phyloP scores from a whole-genome alignment of 306 rosid genomes.

The Cicer judaicum region DNA sequence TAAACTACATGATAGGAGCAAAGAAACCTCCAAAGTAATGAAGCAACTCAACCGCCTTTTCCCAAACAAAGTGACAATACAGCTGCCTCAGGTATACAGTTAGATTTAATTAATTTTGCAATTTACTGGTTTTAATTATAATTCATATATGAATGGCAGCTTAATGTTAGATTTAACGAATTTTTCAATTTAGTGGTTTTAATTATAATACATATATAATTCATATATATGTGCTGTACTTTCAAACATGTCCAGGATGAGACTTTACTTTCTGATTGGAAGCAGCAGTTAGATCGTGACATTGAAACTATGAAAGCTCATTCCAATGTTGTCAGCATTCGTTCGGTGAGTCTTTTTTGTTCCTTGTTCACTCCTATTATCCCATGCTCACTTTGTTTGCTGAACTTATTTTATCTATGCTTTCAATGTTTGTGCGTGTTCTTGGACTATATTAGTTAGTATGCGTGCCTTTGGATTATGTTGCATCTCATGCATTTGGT shows the following conservation, averaged over 20 bases:
- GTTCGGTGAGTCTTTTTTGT: slow-evolving; percentile 62
- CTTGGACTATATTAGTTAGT: slow-evolving; percentile 22
- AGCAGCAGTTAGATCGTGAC: slow-evolving; percentile 84
- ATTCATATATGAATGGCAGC: slow-evolving; percentile 41
- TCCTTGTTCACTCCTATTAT: background rate
- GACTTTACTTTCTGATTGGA: slow-evolving; percentile 79
- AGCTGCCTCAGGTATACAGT: slow-evolving; percentile 79
- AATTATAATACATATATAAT: slow-evolving; percentile 19
- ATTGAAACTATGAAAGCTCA: slow-evolving; percentile 83
- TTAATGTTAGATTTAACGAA: slow-evolving; percentile 29
- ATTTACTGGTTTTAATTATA: slow-evolving; percentile 29
- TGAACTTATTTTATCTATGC: background rate
- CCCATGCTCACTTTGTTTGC: background rate
- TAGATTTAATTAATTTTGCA: slow-evolving; percentile 28
- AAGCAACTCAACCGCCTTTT: slow-evolving; percentile 84
- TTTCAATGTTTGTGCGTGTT: slow-evolving; percentile 27
- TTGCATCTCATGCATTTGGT: slow-evolving; percentile 17
- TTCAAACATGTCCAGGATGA: slow-evolving; percentile 66
- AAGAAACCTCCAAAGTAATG: slow-evolving; percentile 81
- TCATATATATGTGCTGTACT: slow-evolving; percentile 16
- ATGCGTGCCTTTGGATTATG: background rate
- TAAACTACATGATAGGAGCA: slow-evolving; percentile 80
- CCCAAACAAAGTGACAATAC: slow-evolving; percentile 86
- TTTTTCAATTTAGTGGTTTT: slow-evolving; percentile 26
- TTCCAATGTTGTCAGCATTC: slow-evolving; percentile 73